Conservation (phyloP, 441 rosid species). For the Melastoma candidum region DNA sequence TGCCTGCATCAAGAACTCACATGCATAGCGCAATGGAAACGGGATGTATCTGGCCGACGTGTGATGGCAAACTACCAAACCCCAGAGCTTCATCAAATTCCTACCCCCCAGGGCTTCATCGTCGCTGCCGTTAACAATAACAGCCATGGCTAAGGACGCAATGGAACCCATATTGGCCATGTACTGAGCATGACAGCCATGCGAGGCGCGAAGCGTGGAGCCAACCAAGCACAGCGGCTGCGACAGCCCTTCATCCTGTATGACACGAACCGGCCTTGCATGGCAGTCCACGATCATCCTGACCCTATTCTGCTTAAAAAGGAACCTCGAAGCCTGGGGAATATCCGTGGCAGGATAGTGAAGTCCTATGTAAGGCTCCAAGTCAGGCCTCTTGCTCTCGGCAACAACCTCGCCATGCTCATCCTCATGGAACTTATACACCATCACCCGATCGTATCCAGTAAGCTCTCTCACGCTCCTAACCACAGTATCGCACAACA, state of each 20-base stretch:
- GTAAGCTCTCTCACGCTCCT: conserved; percentile 73
- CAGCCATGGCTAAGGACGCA: conserved; percentile 88
- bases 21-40: conserved; percentile 90
- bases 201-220: conserved; percentile 93
- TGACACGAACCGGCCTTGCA: conserved; percentile 41
- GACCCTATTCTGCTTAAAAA: conserved; percentile 90
- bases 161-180: conserved; percentile 92
- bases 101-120: conserved; percentile 63
- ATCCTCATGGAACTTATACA: conserved; percentile 91
- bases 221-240: conserved; percentile 94
- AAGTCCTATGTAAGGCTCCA: conserved; percentile 82
- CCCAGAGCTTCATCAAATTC: conserved; percentile 80
- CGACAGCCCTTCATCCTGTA: conserved; percentile 66
- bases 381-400: conserved; percentile 63
- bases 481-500: conserved; percentile 84
- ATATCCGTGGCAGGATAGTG: conserved; percentile 97
- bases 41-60: conserved; percentile 82
- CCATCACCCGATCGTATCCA: conserved; percentile 96
- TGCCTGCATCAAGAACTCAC: conserved; percentile 98
- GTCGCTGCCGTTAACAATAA: conserved; percentile 29
- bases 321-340: conserved; percentile 92
- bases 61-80: conserved; percentile 96
- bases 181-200: conserved; percentile 89
- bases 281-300: conserved; percentile 93
- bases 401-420: conserved; percentile 98